Conservation (phyloP, 2,329 filamentous ascomycete species). For the Akanthomyces uredinophilus region DNA sequence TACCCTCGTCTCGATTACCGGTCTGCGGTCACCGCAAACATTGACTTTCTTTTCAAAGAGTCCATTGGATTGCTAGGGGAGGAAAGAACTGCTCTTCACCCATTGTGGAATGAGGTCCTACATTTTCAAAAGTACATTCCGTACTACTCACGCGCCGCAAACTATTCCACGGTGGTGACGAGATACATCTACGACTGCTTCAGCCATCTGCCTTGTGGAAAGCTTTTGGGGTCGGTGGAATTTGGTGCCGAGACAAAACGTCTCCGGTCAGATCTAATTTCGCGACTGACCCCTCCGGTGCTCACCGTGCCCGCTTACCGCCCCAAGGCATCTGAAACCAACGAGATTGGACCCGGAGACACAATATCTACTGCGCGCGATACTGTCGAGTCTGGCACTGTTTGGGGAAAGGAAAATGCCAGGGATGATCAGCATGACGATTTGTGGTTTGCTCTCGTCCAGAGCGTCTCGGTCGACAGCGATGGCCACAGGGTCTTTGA, state of each 20-base stretch:
- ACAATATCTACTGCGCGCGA: conserved; percentile 45
- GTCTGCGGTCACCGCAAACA: conserved; percentile 52
- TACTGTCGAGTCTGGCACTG: conserved; percentile 40
- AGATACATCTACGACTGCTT: conserved; percentile 64
- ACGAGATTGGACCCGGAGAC: conserved; percentile 38
- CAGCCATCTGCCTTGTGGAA: conserved; percentile 53
- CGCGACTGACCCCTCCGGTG: conserved; percentile 12
- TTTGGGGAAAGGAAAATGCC: conserved; percentile 50
- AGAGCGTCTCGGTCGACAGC: conserved; percentile 40
- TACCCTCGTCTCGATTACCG: conserved; percentile 56
- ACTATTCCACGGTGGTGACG: conserved; percentile 58
- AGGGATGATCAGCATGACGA: conserved; percentile 39
- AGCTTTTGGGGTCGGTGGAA: conserved; percentile 39
- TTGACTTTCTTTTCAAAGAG: conserved; percentile 63
- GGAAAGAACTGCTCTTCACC: conserved; percentile 30
- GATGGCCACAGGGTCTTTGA: conserved; percentile 45
- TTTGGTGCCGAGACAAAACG: conserved; percentile 23
- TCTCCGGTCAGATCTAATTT: conserved; percentile 26
- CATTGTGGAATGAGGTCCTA: conserved; percentile 50
- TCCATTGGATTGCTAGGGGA: conserved; percentile 44
- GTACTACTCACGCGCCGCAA: conserved; percentile 14
- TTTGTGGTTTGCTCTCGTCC: conserved; percentile 69
- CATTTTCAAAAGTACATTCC: conserved; percentile 31
- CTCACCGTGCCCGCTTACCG: not conserved
- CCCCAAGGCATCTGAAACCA: conserved; percentile 13